Evolutionary conservation across 2,329 filamentous ascomycete species (phyloP).

Genomic region (Aspergillus alliaceus): DNA sequence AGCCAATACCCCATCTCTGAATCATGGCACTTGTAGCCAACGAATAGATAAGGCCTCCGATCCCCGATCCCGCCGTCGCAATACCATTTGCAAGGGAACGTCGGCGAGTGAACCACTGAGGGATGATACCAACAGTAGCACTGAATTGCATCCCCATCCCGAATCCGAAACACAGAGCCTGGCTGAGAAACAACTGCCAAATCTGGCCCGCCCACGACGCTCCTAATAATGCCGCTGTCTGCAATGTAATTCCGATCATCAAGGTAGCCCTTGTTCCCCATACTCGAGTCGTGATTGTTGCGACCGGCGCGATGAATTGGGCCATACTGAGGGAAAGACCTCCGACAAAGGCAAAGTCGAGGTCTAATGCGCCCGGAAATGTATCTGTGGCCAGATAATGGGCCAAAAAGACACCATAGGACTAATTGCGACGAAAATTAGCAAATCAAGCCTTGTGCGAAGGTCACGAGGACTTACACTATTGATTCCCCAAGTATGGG

Average conservation of each 20-base stretch:
- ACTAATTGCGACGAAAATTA: too few species aligned
- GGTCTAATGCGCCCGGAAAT: neutral
- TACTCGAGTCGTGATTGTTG: neutral
- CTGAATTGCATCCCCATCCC: neutral
- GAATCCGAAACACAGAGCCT: neutral
- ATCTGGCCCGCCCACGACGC: neutral
- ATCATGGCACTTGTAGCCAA: neutral
- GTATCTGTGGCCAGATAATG: neutral
- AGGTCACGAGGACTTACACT: too few species aligned
- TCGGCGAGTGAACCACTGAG: neutral
- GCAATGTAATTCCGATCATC: neutral
- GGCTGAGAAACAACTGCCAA: conserved; percentile 1
- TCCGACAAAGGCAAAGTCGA: neutral
- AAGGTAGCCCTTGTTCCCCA: neutral
- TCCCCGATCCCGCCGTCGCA: neutral
- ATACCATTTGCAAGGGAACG: neutral
- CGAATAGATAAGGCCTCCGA: neutral
- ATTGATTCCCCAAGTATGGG: conserved; percentile 1
- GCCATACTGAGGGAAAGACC: neutral
- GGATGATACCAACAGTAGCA: neutral
- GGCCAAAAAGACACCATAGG: neutral
- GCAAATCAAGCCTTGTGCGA: too few species aligned
- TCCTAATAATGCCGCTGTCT: neutral
- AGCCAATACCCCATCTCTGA: neutral
- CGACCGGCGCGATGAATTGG: neutral